Conservation (phyloP, 2,329 filamentous ascomycete genomes). For the Aureobasidium namibiae region DNA sequence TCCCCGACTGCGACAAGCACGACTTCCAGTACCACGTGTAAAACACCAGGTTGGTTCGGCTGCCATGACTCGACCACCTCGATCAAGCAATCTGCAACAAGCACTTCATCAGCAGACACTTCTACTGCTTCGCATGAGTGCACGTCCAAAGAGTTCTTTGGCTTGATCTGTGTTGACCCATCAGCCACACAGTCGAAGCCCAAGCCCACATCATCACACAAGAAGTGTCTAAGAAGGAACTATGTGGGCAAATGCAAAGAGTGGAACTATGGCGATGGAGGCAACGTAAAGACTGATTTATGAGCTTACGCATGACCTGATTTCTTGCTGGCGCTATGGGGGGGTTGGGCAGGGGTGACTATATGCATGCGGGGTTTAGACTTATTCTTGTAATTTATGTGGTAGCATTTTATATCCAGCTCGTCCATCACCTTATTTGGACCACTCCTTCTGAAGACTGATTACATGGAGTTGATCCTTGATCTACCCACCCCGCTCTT, state of each 20-base stretch:
- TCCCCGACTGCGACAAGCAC: background rate
- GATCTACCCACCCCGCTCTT: too few relatives aligned
- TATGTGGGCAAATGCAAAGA: slow-evolving; percentile 5
- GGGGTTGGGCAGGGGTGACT: background rate
- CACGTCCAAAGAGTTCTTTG: slow-evolving; percentile 22
- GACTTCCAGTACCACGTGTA: slow-evolving; percentile 38
- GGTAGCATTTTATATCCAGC: background rate
- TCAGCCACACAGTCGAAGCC: slow-evolving; percentile 14
- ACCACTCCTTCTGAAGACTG: too few relatives aligned
- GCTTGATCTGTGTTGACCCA: slow-evolving; percentile 24
- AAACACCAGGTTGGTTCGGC: slow-evolving; percentile 59
- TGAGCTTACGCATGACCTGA: background rate
- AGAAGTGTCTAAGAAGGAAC: background rate
- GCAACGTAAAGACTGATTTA: slow-evolving; percentile 4
- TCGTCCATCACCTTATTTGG: too few relatives aligned
- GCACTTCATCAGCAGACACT: slow-evolving; percentile 13
- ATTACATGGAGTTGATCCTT: too few relatives aligned
- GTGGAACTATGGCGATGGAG: background rate
- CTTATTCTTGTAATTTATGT: background rate
- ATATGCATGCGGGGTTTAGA: background rate
- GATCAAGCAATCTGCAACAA: slow-evolving; percentile 19
- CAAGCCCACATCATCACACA: background rate
- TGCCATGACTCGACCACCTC: slow-evolving; percentile 49
- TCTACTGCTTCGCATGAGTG: slow-evolving; percentile 18
- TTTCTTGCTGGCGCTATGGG: background rate